Conservation (phyloP, 225 moss, liverwort and hornwort genomes). For the Sphagnum contortum region DNA sequence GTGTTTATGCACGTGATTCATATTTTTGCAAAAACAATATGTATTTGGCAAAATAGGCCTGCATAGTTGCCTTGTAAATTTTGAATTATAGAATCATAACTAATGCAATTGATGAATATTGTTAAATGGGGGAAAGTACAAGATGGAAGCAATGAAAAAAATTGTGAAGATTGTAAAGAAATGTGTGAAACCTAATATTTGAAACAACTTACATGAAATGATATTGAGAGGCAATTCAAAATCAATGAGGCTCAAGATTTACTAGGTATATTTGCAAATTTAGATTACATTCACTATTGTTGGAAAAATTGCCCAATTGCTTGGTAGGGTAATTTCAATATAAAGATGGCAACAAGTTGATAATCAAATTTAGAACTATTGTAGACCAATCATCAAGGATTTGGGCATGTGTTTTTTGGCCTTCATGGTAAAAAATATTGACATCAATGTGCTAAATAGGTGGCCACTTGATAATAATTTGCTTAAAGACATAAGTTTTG, state of each 20-base stretch:
- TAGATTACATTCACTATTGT: background rate
- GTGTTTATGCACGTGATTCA: background rate
- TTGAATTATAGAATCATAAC: background rate
- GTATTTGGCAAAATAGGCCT: background rate
- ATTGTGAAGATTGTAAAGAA: conserved; percentile 1
- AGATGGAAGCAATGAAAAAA: background rate
- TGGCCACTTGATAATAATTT: no score
- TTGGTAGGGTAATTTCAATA: background rate
- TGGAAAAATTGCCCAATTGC: conserved; percentile 2
- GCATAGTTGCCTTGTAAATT: conserved; percentile 5
- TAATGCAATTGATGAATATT: conserved; percentile 6
- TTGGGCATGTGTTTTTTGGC: background rate
- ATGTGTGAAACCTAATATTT: background rate
- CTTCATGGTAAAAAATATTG: background rate
- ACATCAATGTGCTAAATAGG: background rate
- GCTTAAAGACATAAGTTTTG: no score
- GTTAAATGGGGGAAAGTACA: background rate
- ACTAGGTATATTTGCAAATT: background rate
- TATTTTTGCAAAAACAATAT: conserved; percentile 10
- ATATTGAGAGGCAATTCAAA: background rate
- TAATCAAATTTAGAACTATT: conserved; percentile 2
- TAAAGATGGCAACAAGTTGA: background rate
- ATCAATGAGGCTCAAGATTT: background rate
- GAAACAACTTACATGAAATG: background rate
- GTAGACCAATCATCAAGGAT: background rate